Base-by-base conservation (phyloP, 805 yeast species). In the Ogataea sp. region DNA sequence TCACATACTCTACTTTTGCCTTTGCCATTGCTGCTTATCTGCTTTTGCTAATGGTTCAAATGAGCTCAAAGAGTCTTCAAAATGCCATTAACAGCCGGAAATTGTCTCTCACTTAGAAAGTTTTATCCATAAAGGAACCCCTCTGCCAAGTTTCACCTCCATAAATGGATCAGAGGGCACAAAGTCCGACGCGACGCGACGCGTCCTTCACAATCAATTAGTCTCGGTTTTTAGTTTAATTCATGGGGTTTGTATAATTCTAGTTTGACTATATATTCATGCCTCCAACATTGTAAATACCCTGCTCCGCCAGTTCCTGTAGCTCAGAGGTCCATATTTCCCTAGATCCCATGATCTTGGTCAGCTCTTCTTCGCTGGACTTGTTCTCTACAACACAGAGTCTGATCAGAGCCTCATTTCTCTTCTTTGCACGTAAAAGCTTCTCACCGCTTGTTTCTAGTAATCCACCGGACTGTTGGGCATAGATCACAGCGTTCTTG, bases 381-480 rank as follows among this genome's bases (percentile, higher is more conserved):
- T 69, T 71, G 8, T 59, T 59, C 38, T 72, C 78, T 4, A 73
- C 41, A 1, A 73, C 18, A 49, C 75, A 68, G 40, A 75, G 48
- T 33, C 80, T 51, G 18, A 62, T 44, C 1, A 62, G 64, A 1
- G 78, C 71, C 43, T 73, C 78, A 14, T 61, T 55, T 46, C 65
- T 62, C 35, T 64, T 50, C 47, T 66, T 66, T 15, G 62, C 61
- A 28, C 80, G 54, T 11, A 54, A 52, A 11, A 65, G 40, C 44
- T 69, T 71, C 27, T 71, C 79, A 15, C 58, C 53, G 0, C 53
- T 58, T 14, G 66, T 59, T 45, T 75, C 81, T 32, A 78, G 52
- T 24, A 75, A 50, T 0, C 81, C 81, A 2, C 79, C 80, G 3
- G 68, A 52, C 17, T 61, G 52, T 38, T 68, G 66, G 2, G 79